Evolutionary conservation across 768 basidiomycete species (phyloP).

Genomic region (Scleroderma bovista): DNA sequence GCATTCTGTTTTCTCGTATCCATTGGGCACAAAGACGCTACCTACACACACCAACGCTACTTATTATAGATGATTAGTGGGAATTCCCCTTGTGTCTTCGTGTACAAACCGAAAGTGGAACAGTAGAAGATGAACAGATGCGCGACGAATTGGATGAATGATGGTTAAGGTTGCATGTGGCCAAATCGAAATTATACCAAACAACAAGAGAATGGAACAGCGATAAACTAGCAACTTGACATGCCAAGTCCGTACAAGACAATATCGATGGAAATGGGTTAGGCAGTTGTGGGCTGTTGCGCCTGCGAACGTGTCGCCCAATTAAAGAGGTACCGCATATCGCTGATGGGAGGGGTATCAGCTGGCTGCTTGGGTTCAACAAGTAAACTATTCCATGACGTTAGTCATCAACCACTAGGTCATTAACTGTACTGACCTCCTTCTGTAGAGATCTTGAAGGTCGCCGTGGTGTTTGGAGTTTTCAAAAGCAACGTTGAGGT

Average conservation of each 20-base stretch:
- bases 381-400: slow-evolving; percentile 47
- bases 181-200: slow-evolving; percentile 22
- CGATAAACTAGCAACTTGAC: slow-evolving; percentile 12
- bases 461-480: slow-evolving; percentile 74
- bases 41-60: slow-evolving; percentile 6
- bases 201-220: slow-evolving; percentile 19
- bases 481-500: slow-evolving; percentile 68
- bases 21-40: neutral
- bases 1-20: neutral
- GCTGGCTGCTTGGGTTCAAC: slow-evolving; percentile 81
- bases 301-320: slow-evolving; percentile 64
- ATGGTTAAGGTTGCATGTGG: slow-evolving; percentile 12
- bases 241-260: slow-evolving; percentile 6
- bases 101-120: slow-evolving; percentile 25
- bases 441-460: slow-evolving; percentile 77
- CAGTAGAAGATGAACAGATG: slow-evolving; percentile 28
- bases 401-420: slow-evolving; percentile 1
- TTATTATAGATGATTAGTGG: slow-evolving; percentile 12
- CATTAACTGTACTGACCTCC: slow-evolving; percentile 50
- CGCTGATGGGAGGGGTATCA: slow-evolving; percentile 56
- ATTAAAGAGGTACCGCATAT: slow-evolving; percentile 74
- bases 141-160: slow-evolving; percentile 22
- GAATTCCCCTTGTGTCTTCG: slow-evolving; percentile 15
- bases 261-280: slow-evolving; percentile 17
- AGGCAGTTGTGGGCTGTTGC: slow-evolving; percentile 34